Evolutionary conservation across 192 early-diverging fungal species (phyloP), one percentile per base, ranked within the genome.

Genomic region (Backusella mclennaniae): DNA sequence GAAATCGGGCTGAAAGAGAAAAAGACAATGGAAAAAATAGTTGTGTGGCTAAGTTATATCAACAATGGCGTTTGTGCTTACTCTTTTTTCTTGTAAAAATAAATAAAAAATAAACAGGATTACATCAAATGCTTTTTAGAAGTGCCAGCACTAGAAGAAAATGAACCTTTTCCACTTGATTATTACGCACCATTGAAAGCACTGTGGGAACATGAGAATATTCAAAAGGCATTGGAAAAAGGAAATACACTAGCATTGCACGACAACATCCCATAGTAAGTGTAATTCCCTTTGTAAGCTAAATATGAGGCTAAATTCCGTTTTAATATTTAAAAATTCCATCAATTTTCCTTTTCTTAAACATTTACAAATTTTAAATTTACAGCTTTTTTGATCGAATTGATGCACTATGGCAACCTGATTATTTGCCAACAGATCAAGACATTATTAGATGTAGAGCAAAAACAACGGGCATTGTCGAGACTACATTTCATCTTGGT

Each of bases 391-490:
- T 87, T 71, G 84, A 85, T 15, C 73, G 77, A 14, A 70, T 90
- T 6, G 89, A 90, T 79, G 56, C 84, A n/a, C 53, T 90, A 3
- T 85, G 85, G 71, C 71, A 63, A 23, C 49, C 63, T 0, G 78
- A 80, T 44, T 90, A 89, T 73, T 67, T 87, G 68, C 89, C 89
- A 36, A 86, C 79, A n/a, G 87, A 90, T 53, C 74, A 85, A 15
- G 89, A 90, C 73, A 90, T 90, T 35, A 56, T 90, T 66, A 74
- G 87, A 36, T 85, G 85, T 66, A 80, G 89, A 46, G 82, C 86
- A 35, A 90, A 90, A 70, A 90, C 89, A 23, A 90, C 86, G 8
- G 89, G 89, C 26, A 90, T 90, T 35, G 82, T 86, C 11, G 89
- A 90, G 69, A 90, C 88, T 1, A 80, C 79, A 12, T 89, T 90